These are phyloP conservation scores for Xylaria acuta DNA, from an alignment of 495 filamentous ascomycete genomes.

Conservation along the genomic window DNA sequence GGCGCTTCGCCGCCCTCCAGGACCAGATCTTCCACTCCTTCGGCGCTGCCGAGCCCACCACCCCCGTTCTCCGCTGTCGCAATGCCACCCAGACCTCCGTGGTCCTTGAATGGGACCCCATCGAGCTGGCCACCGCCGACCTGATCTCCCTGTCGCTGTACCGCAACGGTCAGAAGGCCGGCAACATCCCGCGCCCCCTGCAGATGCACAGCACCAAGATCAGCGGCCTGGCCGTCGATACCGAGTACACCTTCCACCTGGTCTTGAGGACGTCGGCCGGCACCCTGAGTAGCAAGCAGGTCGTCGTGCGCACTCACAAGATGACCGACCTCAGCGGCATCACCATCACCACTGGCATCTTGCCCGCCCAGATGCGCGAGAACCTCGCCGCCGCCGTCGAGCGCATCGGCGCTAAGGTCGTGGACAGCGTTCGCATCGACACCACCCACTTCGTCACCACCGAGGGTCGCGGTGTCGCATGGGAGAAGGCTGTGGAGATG, in stretches of 20 bases:
- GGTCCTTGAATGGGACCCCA: slow-evolving; percentile 97
- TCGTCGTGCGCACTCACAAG: slow-evolving; percentile 91
- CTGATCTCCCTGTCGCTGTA: slow-evolving; percentile 87
- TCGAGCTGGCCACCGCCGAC: slow-evolving; percentile 89
- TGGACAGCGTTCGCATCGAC: slow-evolving; percentile 91
- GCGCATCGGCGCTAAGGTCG: slow-evolving; percentile 89
- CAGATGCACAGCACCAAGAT: slow-evolving; percentile 95
- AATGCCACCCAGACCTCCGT: slow-evolving; percentile 97
- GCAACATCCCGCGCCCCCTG: slow-evolving; percentile 84
- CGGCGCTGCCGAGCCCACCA: slow-evolving; percentile 76
- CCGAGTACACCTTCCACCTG: slow-evolving; percentile 93
- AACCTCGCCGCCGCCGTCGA: slow-evolving; percentile 76
- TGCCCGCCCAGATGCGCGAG: slow-evolving; percentile 77
- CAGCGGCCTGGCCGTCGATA: slow-evolving; percentile 92
- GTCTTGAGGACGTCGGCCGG: slow-evolving; percentile 91
- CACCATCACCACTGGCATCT: slow-evolving; percentile 88
- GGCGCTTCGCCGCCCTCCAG: slow-evolving; percentile 82
- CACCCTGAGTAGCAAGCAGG: slow-evolving; percentile 79
- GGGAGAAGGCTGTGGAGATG: slow-evolving; percentile 97
- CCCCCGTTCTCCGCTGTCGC: slow-evolving; percentile 84
- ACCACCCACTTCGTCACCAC: slow-evolving; percentile 99
- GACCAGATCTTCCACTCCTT: slow-evolving; percentile 85
- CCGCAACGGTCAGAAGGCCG: slow-evolving; percentile 94
- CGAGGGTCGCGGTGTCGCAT: slow-evolving; percentile 86
- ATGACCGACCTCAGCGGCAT: slow-evolving; percentile 98